Evolutionary conservation across 768 basidiomycete genomes (phyloP).

Genomic region (Tubosaeta sp.): DNA sequence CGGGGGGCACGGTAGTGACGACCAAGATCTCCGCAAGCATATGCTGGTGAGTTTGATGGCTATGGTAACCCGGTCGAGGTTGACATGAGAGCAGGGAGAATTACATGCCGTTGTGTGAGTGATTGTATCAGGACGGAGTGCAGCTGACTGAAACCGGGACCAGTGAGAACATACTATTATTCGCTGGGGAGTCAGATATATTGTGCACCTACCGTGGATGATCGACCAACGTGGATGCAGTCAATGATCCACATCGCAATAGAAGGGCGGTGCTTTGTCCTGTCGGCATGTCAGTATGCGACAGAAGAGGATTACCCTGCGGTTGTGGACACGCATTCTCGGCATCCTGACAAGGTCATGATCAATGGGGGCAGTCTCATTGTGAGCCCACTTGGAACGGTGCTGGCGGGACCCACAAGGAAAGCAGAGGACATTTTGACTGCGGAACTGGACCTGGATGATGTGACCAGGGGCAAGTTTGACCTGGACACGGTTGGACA

Average conservation of each 20-base stretch:
- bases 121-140: background rate
- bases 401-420: conserved; percentile 57
- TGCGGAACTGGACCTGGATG: conserved; percentile 56
- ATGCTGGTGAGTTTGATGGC: conserved; percentile 44
- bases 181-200: conserved; percentile 55
- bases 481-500: conserved; percentile 61
- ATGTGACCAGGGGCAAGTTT: conserved; percentile 53
- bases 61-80: background rate
- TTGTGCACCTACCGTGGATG: conserved; percentile 65
- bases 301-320: conserved; percentile 53
- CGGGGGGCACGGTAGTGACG: conserved; percentile 21
- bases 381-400: conserved; percentile 50
- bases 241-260: conserved; percentile 62
- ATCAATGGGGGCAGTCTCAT: conserved; percentile 62
- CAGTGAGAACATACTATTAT: conserved; percentile 59
- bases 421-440: conserved; percentile 50
- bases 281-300: conserved; percentile 58
- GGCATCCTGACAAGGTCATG: conserved; percentile 47
- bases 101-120: conserved; percentile 60
- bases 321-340: conserved; percentile 16
- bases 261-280: conserved; percentile 67
- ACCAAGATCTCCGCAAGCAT: conserved; percentile 54
- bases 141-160: conserved; percentile 1
- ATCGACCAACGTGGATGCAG: conserved; percentile 49
- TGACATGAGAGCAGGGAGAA: conserved; percentile 51